Evolutionary conservation across 202 grass and related monocot genomes (phyloP).

Genomic region (Alloteropsis angusta): DNA sequence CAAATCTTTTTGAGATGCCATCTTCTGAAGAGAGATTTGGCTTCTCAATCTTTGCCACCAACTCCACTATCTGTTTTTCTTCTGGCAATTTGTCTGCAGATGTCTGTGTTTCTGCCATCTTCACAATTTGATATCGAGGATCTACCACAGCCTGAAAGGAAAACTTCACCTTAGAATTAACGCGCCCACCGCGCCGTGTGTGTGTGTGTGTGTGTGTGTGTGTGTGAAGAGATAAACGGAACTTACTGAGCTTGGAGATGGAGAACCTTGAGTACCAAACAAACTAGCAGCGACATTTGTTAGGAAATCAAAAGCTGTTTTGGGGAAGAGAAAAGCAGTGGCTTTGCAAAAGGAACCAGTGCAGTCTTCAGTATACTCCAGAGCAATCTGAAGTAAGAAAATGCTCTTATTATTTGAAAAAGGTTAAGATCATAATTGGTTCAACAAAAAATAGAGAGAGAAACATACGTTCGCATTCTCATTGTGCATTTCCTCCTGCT

Average conservation of each 20-base stretch:
- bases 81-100: slow-evolving; percentile 30
- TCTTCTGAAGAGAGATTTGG: slow-evolving; percentile 25
- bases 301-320: slow-evolving; percentile 62
- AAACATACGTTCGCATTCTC: slow-evolving; percentile 40
- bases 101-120: slow-evolving; percentile 31
- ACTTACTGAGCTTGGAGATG: slow-evolving; percentile 46
- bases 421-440: not conserved
- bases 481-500: slow-evolving; percentile 40
- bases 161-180: slow-evolving; percentile 14
- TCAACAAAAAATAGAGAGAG: not conserved
- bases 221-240: not conserved
- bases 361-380: slow-evolving; percentile 51
- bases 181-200: too few species aligned
- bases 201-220: too few species aligned
- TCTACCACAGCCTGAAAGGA: slow-evolving; percentile 42
- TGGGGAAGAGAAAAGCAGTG: slow-evolving; percentile 45
- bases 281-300: slow-evolving; percentile 50
- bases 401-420: not conserved
- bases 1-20: slow-evolving; percentile 52
- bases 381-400: slow-evolving; percentile 33
- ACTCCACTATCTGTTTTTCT: slow-evolving; percentile 34
- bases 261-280: slow-evolving; percentile 41
- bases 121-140: slow-evolving; percentile 53
- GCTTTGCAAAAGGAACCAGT: slow-evolving; percentile 44
- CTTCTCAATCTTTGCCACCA: slow-evolving; percentile 30